Evolutionary conservation across 306 rosid genomes (phyloP), one percentile per base, ranked within the genome.

Genomic region (Glycine soja): DNA sequence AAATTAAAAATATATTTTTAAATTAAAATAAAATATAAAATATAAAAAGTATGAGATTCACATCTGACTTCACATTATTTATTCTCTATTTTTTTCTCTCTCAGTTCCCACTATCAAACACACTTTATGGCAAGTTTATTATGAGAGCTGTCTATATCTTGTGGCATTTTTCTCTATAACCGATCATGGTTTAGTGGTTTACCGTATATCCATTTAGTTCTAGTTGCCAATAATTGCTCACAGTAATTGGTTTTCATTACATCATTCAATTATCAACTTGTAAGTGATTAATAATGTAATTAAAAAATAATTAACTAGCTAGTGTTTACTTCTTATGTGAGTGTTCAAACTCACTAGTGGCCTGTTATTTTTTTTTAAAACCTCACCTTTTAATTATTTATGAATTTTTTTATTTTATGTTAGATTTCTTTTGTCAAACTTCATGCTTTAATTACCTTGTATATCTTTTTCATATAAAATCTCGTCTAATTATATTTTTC

Each of bases 201-300:
- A 3, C 8, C 32, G 0, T 46, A 11, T 48, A 16, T n/a, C 24
- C 30, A 48, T 40, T 47, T 34, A 15, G 53, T 58, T 79, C 50
- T 47, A 70, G 2, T 70, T 5, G 14, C 51, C 76, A 79, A 54
- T 79, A 69, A 14, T 57, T 78, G 2, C 70, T 24, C 30, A 24
- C 30, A 24, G 2, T 24, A 24, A 24, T 24, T 24, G 30, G 2
- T 43, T 48, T n/a, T 66, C 43, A 36, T 12, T 64, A 13, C 70
- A 6, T 6, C 9, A 3, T 40, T 67, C 52, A 67, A 10, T 8
- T 8, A 67, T 42, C 52, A 67, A 42, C 34, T 9, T 66, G 32
- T 4, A 16, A 11, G 2, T 30, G 7, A 6, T 24, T 7, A 0
- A 48, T 48, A 24, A 3, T 12, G 45, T 30, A 11, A 38, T 38